A percentile compares a stretch with the other conserved stretches of the same genome.
Conservation (phyloP, 176 grass and related monocot species). For the Guadua angustifolia region DNA sequence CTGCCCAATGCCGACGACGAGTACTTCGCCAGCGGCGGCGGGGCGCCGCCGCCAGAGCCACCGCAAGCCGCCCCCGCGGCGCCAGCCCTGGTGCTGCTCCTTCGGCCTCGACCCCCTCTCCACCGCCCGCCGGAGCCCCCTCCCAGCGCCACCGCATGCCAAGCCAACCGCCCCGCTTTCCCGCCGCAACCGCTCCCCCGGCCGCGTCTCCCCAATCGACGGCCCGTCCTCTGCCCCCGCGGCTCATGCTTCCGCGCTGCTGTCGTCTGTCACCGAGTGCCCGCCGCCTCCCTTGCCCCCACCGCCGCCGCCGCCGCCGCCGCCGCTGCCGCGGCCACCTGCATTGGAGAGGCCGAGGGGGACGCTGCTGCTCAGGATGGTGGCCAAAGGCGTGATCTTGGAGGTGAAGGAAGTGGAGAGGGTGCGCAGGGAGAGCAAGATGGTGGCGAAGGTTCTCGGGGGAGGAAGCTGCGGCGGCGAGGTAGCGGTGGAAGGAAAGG, state of each 20-base stretch:
- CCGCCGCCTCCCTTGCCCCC: constrained; percentile 51
- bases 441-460: constrained; percentile 55
- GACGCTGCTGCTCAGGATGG: constrained; percentile 54
- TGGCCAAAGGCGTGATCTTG: constrained; percentile 58
- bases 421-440: constrained; percentile 59
- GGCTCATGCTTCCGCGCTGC: background rate
- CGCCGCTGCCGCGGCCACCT: constrained; percentile 21
- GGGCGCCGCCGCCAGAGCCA: constrained; percentile 37
- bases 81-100: constrained; percentile 78
- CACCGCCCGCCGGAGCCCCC: constrained; percentile 46
- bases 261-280: constrained; percentile 61
- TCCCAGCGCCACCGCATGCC: constrained; percentile 25
- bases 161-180: constrained; percentile 51
- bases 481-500: constrained; percentile 67
- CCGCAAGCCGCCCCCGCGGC: constrained; percentile 30
- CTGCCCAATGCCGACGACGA: constrained; percentile 51
- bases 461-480: constrained; percentile 44
- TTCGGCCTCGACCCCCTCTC: constrained; percentile 60
- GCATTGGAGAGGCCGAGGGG: constrained; percentile 9
- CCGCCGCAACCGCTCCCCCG: constrained; percentile 68
- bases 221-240: background rate
- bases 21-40: constrained; percentile 16
- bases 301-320: constrained; percentile 8
- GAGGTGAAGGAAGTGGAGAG: constrained; percentile 65
- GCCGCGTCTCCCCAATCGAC: constrained; percentile 72